These are phyloP conservation scores for Suillus tomentosus DNA, from an alignment of 768 basidiomycete genomes.

Conservation along the genomic window DNA sequence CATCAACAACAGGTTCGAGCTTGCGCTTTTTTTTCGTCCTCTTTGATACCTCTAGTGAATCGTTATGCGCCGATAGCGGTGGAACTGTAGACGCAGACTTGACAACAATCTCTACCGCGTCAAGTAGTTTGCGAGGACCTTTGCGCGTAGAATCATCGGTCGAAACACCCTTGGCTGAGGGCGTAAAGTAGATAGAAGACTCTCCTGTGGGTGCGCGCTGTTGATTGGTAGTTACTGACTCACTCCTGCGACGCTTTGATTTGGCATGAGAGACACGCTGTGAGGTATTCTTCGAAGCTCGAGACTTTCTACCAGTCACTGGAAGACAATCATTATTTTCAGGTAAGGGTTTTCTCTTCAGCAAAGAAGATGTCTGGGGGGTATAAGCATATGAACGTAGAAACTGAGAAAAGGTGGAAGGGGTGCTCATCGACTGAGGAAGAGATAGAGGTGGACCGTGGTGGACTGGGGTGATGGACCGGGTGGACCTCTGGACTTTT, in stretches of 20 bases:
- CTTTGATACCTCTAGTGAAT: not conserved
- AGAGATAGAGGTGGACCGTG: not conserved
- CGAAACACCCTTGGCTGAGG: not conserved
- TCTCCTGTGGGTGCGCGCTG: not conserved
- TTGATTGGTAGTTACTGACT: not conserved
- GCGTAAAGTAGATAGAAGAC: slow-evolving; percentile 2
- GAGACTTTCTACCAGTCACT: slow-evolving; percentile 4
- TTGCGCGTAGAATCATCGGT: not conserved
- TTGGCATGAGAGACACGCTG: slow-evolving; percentile 9
- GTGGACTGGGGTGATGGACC: not conserved
- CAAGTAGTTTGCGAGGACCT: slow-evolving; percentile 17
- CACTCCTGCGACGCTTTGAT: not conserved
- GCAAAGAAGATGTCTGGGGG: slow-evolving; percentile 11
- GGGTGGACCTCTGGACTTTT: not conserved
- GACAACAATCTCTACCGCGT: slow-evolving; percentile 23
- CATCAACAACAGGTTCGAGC: not conserved
- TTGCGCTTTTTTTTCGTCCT: slow-evolving; percentile 1
- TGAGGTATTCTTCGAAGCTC: not conserved
- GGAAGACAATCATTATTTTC: not conserved
- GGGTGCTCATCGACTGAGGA: not conserved
- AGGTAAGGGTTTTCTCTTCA: not conserved
- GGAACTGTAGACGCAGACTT: not conserved
- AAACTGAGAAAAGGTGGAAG: slow-evolving; percentile 15
- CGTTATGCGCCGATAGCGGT: not conserved
- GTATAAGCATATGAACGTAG: slow-evolving; percentile 19